These are phyloP conservation scores for Daldinia grandis DNA, from an alignment of 495 filamentous ascomycete genomes.

Conservation along the genomic window DNA sequence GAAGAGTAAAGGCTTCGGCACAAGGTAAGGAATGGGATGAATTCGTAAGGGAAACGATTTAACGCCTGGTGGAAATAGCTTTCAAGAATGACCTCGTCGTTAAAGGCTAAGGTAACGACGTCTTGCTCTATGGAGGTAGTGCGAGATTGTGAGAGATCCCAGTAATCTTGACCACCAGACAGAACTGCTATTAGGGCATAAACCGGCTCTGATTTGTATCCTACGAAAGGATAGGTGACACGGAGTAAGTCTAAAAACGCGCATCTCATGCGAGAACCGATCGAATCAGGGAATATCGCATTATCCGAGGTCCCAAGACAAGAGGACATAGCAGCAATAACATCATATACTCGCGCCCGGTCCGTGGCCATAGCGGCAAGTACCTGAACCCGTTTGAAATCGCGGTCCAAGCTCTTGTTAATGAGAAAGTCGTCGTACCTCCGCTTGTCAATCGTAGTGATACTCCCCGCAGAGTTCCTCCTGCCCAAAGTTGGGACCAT, in stretches of 20 bases:
- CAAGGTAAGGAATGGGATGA: constrained; percentile 73
- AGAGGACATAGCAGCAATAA: constrained; percentile 65
- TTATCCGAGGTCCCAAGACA: constrained; percentile 55
- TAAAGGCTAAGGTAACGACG: constrained; percentile 58
- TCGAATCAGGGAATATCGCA: constrained; percentile 55
- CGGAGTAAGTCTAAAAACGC: constrained; percentile 72
- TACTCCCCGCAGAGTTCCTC: constrained; percentile 60
- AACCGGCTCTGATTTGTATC: constrained; percentile 73
- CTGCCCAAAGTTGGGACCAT: constrained; percentile 47
- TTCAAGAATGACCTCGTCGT: constrained; percentile 63
- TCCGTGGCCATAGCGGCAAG: constrained; percentile 62
- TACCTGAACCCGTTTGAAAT: constrained; percentile 47
- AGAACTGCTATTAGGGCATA: constrained; percentile 68
- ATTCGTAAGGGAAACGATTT: constrained; percentile 86
- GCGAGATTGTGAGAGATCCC: constrained; percentile 55
- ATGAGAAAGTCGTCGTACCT: constrained; percentile 58
- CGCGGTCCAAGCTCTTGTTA: constrained; percentile 51
- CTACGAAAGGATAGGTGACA: constrained; percentile 62
- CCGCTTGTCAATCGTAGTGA: constrained; percentile 59
- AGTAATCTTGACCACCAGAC: constrained; percentile 62
- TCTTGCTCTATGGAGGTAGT: constrained; percentile 56
- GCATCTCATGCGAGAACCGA: constrained; percentile 63
- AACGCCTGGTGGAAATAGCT: constrained; percentile 68
- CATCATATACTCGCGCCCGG: constrained; percentile 66
- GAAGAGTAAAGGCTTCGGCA: constrained; percentile 51